These are phyloP conservation scores for Pholiota adiposa DNA, from an alignment of 1,284 basidiomycete genomes.

Conservation along the genomic window DNA sequence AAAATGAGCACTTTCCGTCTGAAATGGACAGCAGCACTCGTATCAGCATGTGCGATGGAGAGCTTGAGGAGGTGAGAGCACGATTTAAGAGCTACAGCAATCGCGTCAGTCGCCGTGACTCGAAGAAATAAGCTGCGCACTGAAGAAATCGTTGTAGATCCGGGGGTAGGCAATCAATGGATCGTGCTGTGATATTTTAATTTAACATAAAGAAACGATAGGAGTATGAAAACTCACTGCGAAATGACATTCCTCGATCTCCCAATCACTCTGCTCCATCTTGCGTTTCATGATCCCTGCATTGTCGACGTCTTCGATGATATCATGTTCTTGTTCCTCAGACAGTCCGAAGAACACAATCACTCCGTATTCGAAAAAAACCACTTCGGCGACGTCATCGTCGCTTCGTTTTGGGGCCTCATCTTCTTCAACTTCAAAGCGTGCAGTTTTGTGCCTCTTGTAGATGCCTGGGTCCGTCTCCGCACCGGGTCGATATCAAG, in stretches of 20 bases:
- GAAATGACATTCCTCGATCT: conserved; percentile 90
- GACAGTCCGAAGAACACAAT: conserved; percentile 87
- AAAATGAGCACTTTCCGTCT: too few species aligned
- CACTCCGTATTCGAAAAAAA: conserved; percentile 89
- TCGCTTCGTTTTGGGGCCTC: conserved; percentile 27
- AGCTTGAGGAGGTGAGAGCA: conserved; percentile 86
- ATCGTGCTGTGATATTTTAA: conserved; percentile 74
- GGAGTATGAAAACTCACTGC: conserved; percentile 49
- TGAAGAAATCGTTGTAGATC: conserved; percentile 94
- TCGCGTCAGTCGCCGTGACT: neutral
- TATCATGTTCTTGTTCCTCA: conserved; percentile 75
- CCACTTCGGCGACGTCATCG: conserved; percentile 75
- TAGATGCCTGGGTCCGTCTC: conserved; percentile 30
- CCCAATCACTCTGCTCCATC: conserved; percentile 77
- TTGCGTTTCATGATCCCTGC: conserved; percentile 69
- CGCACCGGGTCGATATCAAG: conserved; percentile 21
- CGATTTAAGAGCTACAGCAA: conserved; percentile 77
- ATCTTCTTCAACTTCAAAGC: conserved; percentile 7
- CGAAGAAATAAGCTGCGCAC: conserved; percentile 37
- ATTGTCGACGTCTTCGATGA: conserved; percentile 82
- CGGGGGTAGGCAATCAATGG: conserved; percentile 82
- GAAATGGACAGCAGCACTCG: too few species aligned
- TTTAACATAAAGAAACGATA: conserved; percentile 11
- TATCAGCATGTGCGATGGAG: conserved; percentile 95
- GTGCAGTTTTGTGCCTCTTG: conserved; percentile 16